phyloP scores from a whole-genome alignment of 108 stramenopile species.

The Schizochytrium sp. region DNA sequence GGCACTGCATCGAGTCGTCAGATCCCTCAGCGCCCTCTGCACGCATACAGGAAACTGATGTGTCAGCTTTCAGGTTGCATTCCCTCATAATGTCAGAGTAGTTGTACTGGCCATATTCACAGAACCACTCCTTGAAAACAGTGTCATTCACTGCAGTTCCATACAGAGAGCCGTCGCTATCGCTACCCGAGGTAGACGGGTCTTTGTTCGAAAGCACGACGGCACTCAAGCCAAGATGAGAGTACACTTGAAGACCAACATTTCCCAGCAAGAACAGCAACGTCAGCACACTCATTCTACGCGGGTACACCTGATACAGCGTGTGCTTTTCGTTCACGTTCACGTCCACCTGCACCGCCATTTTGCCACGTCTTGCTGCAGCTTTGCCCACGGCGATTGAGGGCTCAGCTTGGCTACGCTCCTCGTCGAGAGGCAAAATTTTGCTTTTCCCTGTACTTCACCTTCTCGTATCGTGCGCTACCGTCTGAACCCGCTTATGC shows the following conservation, averaged over 20 bases:
- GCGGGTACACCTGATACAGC: constrained; percentile 53
- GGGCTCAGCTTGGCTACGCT: too few relatives aligned
- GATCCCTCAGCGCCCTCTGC: not conserved
- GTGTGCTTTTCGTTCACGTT: constrained; percentile 34
- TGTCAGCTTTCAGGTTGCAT: not conserved
- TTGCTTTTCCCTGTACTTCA: too few relatives aligned
- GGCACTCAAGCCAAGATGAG: constrained; percentile 40
- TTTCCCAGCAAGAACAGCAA: constrained; percentile 50
- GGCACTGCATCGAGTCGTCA: too few relatives aligned
- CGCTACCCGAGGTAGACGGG: not conserved
- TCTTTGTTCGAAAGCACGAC: constrained; percentile 28
- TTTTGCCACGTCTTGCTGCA: not conserved
- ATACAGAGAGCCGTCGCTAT: not conserved
- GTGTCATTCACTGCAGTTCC: constrained; percentile 14
- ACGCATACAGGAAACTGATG: not conserved
- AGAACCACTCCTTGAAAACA: not conserved
- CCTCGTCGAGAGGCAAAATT: too few relatives aligned
- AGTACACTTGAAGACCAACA: constrained; percentile 46
- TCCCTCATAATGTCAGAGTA: constrained; percentile 20
- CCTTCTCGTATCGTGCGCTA: too few relatives aligned
- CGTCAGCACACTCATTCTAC: not conserved
- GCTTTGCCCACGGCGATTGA: not conserved
- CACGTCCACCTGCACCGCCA: not conserved
- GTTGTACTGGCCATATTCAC: not conserved
- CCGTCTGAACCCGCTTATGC: too few relatives aligned